Evolutionary conservation across 441 rosid genomes (phyloP).

Genomic region (Corymbia calophylla): DNA sequence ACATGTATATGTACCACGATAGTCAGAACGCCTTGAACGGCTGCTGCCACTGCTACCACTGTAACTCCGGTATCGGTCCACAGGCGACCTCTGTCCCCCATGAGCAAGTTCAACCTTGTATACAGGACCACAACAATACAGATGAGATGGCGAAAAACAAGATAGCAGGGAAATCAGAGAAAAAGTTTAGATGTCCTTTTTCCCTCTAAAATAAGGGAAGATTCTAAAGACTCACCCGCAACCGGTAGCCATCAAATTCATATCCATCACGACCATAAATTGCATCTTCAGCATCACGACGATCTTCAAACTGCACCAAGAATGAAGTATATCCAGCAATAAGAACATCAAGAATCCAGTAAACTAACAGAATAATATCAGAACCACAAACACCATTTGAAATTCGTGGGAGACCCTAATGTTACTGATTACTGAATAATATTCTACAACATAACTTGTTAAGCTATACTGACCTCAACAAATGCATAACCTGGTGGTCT

Average conservation of each 20-base stretch:
- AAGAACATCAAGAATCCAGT: background rate
- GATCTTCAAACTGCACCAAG: constrained; percentile 66
- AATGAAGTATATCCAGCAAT: background rate
- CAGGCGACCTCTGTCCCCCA: background rate
- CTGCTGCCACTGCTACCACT: background rate
- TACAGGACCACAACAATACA: background rate
- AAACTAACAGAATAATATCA: background rate
- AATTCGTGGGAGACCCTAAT: background rate
- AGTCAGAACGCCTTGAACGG: constrained; percentile 3
- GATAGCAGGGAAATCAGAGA: background rate
- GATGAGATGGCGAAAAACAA: background rate
- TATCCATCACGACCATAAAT: constrained; percentile 87
- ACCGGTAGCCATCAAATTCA: constrained; percentile 70
- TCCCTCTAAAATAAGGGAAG: background rate
- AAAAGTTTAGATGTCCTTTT: background rate
- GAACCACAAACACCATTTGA: background rate
- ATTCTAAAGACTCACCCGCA: constrained; percentile 48
- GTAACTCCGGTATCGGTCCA: background rate
- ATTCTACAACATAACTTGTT: background rate
- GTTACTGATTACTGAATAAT: background rate
- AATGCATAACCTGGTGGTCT: constrained; percentile 97
- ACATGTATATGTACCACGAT: background rate
- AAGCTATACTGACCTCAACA: constrained; percentile 56
- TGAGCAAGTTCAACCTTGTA: constrained; percentile 3
- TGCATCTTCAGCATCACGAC: constrained; percentile 95